phyloP scores from a whole-genome alignment of 768 basidiomycete genomes.

The Suillus plorans region DNA sequence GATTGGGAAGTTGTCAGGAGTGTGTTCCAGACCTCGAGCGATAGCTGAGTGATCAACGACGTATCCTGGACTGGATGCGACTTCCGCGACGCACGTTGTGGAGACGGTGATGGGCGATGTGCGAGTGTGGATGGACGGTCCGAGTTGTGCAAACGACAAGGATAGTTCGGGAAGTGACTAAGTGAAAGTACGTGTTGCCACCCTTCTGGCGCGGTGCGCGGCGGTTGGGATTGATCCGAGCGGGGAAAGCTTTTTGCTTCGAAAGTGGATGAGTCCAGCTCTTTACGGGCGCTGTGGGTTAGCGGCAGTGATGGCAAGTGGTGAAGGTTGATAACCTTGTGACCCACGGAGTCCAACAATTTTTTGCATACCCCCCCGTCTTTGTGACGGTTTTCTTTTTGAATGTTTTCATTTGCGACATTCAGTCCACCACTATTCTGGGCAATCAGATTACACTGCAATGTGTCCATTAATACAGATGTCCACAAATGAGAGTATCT shows the following conservation, averaged over 20 bases:
- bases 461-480: neutral
- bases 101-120: conserved; percentile 20
- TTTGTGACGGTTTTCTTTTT: conserved; percentile 18
- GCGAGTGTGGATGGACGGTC: conserved; percentile 23
- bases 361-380: conserved; percentile 27
- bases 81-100: conserved; percentile 10
- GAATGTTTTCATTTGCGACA: neutral
- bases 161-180: conserved; percentile 33
- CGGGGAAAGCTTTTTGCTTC: conserved; percentile 43
- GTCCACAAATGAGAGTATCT: neutral
- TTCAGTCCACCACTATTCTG: neutral
- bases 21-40: conserved; percentile 34
- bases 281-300: conserved; percentile 19
- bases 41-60: conserved; percentile 2
- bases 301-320: conserved; percentile 19
- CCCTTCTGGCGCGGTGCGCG: conserved; percentile 24
- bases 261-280: conserved; percentile 37
- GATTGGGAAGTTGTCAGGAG: conserved; percentile 12
- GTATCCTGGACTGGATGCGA: conserved; percentile 3
- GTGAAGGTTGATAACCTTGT: conserved; percentile 30
- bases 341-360: conserved; percentile 30
- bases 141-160: conserved; percentile 34
- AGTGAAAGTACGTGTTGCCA: conserved; percentile 32
- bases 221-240: conserved; percentile 20
- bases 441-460: neutral